Evolutionary conservation across 306 rosid genomes (phyloP).

Genomic region (cucumber (Cucumis sativus)): DNA sequence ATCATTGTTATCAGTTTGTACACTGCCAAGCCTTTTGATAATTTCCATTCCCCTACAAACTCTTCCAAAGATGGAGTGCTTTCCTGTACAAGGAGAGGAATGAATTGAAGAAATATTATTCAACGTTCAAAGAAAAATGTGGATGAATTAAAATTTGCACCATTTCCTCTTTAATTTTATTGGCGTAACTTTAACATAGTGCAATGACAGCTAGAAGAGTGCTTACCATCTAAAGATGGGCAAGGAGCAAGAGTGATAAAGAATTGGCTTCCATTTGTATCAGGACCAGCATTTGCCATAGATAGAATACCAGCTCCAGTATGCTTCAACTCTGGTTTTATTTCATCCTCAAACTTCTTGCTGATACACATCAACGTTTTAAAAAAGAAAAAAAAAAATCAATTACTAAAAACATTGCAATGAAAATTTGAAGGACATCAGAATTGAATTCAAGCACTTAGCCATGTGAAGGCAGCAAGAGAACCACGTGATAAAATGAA

Average conservation of each 20-base stretch:
- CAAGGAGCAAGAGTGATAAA: conserved; percentile 91
- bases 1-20: conserved; percentile 91
- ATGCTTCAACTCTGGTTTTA: conserved; percentile 80
- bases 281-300: conserved; percentile 96
- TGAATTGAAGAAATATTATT: conserved; percentile 1
- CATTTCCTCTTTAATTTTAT: not conserved
- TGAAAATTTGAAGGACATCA: not conserved
- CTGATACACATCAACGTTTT: conserved; percentile 20
- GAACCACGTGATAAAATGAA: not conserved
- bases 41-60: conserved; percentile 84
- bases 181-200: not conserved
- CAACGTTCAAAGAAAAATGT: not conserved
- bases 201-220: not conserved
- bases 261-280: conserved; percentile 95
- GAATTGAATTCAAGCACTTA: not conserved
- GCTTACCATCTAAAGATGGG: conserved; percentile 85
- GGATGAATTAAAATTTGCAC: no score
- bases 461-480: not conserved
- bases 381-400: not conserved
- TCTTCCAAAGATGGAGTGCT: conserved; percentile 94
- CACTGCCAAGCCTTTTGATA: conserved; percentile 90
- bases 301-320: conserved; percentile 98
- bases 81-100: conserved; percentile 47
- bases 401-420: not conserved
- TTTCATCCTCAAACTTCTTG: conserved; percentile 84